A percentile compares a stretch with the other conserved stretches of the same genome.
phyloP scores from a whole-genome alignment of 345 rosid genomes.

The Hibiscus syriacus region DNA sequence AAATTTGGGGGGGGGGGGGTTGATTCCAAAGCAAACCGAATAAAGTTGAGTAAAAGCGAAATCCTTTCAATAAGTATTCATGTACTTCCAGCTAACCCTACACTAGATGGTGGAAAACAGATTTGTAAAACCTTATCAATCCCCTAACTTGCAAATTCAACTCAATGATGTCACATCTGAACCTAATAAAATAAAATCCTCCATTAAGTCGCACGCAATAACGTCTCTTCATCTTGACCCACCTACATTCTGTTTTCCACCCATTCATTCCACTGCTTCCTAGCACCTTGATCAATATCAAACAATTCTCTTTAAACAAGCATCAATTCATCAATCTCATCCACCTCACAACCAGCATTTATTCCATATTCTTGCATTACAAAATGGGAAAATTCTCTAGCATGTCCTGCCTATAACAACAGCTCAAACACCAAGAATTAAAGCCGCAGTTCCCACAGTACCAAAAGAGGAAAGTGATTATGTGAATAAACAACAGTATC shows the following conservation, averaged over 20 bases:
- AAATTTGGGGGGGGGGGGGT: not conserved
- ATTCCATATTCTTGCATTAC: not conserved
- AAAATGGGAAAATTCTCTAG: not conserved
- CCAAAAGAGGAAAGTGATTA: not conserved
- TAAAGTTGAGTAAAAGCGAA: constrained; percentile 4
- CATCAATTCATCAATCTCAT: constrained; percentile 10
- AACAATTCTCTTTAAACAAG: constrained; percentile 9
- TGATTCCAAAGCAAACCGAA: constrained; percentile 8
- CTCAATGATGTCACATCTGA: constrained; percentile 7
- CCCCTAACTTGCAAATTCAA: not conserved
- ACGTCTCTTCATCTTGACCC: constrained; percentile 13
- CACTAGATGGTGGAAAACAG: constrained; percentile 6
- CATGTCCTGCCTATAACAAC: not conserved
- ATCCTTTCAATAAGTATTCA: not conserved
- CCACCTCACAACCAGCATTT: constrained; percentile 22
- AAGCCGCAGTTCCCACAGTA: not conserved
- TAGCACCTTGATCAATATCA: not conserved
- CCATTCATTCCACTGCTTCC: too few relatives aligned
- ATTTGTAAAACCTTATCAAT: not conserved
- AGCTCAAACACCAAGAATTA: not conserved
- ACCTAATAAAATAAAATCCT: not conserved
- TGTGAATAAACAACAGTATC: not conserved
- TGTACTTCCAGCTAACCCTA: not conserved
- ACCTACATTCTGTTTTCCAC: too few relatives aligned
- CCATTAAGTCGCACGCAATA: constrained; percentile 3